phyloP scores from a whole-genome alignment of 2,329 filamentous ascomycete species.

The Sporothrix sp. region DNA sequence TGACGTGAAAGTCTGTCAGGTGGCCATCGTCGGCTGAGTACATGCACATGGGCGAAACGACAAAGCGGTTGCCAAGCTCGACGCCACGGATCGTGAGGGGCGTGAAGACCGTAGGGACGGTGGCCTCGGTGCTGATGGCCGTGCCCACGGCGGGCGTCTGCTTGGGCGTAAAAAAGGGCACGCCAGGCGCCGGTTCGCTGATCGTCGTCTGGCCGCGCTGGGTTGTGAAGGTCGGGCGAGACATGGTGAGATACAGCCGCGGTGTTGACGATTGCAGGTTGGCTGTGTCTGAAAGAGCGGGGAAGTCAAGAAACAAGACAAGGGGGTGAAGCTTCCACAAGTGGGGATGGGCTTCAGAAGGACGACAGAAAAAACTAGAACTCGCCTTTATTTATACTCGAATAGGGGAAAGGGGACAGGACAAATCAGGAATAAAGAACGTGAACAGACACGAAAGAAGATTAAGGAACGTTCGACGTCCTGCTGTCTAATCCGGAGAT shows the following conservation, averaged over 20 bases:
- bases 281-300: background rate
- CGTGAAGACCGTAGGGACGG: conserved; percentile 43
- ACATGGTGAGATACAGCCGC: background rate
- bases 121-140: conserved; percentile 22
- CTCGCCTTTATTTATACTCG: too few relatives aligned
- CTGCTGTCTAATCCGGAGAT: too few relatives aligned
- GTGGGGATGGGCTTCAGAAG: too few relatives aligned
- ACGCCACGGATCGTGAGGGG: conserved; percentile 46
- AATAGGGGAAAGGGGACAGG: too few relatives aligned
- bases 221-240: conserved; percentile 6
- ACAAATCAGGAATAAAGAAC: too few relatives aligned
- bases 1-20: conserved; percentile 69
- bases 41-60: conserved; percentile 52
- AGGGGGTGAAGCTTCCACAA: background rate
- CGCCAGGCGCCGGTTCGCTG: conserved; percentile 34
- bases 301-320: background rate
- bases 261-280: background rate
- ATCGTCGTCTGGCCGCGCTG: conserved; percentile 6
- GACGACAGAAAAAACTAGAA: too few relatives aligned
- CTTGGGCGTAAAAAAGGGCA: conserved; percentile 45
- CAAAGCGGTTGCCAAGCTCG: conserved; percentile 47
- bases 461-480: too few relatives aligned
- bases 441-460: too few relatives aligned
- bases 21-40: conserved; percentile 54
- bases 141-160: conserved; percentile 44